Evolutionary conservation across 257 asterid species (phyloP), one percentile per base, ranked within the genome.

Genomic region (Dorcoceras hygrometricum): DNA sequence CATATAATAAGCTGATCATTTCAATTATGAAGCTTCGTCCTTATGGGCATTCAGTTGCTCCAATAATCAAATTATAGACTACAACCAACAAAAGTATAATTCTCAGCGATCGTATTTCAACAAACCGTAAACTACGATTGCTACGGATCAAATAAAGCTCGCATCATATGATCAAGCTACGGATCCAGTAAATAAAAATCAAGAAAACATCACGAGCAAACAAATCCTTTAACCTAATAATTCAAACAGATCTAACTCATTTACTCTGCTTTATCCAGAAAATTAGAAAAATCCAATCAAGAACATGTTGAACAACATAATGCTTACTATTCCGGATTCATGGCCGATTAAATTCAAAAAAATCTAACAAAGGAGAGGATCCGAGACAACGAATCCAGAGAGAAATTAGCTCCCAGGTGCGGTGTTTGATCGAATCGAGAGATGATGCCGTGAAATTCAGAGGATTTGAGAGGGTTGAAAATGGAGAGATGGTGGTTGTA

Each of bases 241-340:
- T 28, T 43, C 6, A 27, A 0, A 36, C 34, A 70, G 71, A 36
- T 56, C 50, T 50, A 55, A 59, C 16, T 43, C 28, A 63, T 55
- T 14, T 12, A 62, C 11, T 63, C 24, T 60, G 9, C 10, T 31
- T 19, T 18, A 62, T 18, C 25, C 9, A 3, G n/a, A 36, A 29
- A 46, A 24, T 46, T n/a, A 6, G 43, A 57, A 72, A 4, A 25
- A 18, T 43, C 12, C 20, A 28, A 63, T 9, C 7, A 1, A 56
- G 66, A 16, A 69, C 26, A 51, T 28, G 23, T 39, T 10, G 25
- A 39, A 29, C 23, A 66, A 59, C 51, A 43, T 67, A 19, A 58
- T 23, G 74, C 86, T 79, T 79, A 86, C 92, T 86, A 86, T 83
- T 86, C 92, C 1, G 87, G 89, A 86, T 83, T 86, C 92, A 86